Evolutionary conservation across 371 early-diverging fungal species (phyloP), one percentile per base, ranked within the genome.

Genomic region (Blakeslea trispora): DNA sequence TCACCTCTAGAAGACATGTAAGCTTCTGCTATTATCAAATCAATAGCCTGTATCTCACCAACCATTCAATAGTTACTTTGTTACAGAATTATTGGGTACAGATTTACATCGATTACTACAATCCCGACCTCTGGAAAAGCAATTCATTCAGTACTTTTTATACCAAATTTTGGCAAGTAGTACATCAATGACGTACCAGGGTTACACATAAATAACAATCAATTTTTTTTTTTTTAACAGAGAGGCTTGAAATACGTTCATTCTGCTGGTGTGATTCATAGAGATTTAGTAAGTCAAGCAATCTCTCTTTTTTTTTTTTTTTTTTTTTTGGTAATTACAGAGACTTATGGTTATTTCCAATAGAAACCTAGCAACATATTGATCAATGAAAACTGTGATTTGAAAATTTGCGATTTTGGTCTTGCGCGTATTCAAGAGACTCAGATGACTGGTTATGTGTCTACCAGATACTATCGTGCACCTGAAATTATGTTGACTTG

Each of bases 321-420:
- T 37, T 1, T 17, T 35, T 45, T 45, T 10, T 22, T 1, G 24
- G 28, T 3, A 28, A 5, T 24, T 5, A 24, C 43, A 5, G 24
- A 41, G 14, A 40, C n/a, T n/a, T n/a, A 53, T 21, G 34, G 1
- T 18, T 28, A 7, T 5, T n/a, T 37, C 9, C 37, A 35, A 7
- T 70, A 84, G 91, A 96, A 97, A 89, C 97, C 97, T n/a, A 89
- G 90, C 74, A 97, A 97, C 71, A 93, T 97, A 59, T 78, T 97
- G 28, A 87, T 97, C 66, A 95, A 95, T 69, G 94, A 93, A 70
- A 94, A 97, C 78, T 95, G 96, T 69, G 96, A 96, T 72, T 81
- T 97, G 47, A 96, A 94, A 83, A 96, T 97, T 68, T 97, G 97
- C 75, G 97, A 97, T 72, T 96, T 97, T 74, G 97, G 97, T 28